Conservation (phyloP, 495 filamentous ascomycete genomes). For the Aspergillus ellipticus region DNA sequence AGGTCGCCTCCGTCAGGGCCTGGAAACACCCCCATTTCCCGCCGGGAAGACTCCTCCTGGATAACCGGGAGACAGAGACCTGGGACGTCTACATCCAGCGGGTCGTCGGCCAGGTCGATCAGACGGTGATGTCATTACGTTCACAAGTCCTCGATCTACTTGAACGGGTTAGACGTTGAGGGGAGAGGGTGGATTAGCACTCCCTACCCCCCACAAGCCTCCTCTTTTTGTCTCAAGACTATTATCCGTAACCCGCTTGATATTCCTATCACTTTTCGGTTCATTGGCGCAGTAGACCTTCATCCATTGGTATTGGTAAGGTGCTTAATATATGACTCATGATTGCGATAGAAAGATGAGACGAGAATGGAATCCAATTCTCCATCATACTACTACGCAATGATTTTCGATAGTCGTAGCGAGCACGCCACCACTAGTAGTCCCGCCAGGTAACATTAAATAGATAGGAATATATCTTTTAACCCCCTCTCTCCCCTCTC, state of each 20-base stretch:
- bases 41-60: conserved; percentile 14
- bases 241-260: no score
- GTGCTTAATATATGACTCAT: neutral
- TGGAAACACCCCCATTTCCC: conserved; percentile 11
- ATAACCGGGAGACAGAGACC: conserved; percentile 2
- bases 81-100: conserved; percentile 1
- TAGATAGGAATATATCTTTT: no score
- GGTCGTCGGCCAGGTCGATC: conserved; percentile 11
- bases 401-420: no score
- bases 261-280: no score
- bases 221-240: no score
- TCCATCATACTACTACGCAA: no score
- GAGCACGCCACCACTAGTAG: no score
- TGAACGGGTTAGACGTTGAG: conserved; percentile 7
- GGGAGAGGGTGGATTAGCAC: conserved; percentile 1
- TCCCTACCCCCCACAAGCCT: neutral
- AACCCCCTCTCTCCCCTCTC: no score
- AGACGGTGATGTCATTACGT: conserved; percentile 7
- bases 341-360: no score
- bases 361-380: no score
- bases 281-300: no score
- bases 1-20: neutral
- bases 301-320: neutral
- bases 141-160: conserved; percentile 11
- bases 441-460: no score